Percentiles rank a stretch among this genome's conserved stretches.
Conservation (phyloP, 495 filamentous ascomycete species). For the Podospora appendiculata region DNA sequence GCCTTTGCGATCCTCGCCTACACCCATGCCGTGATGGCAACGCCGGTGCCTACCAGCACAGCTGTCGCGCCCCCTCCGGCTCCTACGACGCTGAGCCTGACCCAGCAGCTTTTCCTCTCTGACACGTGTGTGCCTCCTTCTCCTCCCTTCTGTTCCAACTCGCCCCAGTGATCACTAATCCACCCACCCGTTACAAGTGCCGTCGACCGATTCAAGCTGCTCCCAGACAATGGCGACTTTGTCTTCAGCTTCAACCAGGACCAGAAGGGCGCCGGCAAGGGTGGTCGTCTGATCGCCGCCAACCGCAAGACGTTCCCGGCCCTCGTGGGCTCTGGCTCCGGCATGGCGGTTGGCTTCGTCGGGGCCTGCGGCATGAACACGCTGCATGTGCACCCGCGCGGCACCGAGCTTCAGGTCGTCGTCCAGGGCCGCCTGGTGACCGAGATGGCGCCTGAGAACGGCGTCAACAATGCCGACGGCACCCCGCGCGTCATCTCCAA, state of each 20-base stretch:
- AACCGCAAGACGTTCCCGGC: constrained; percentile 34
- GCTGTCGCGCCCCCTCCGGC: neutral
- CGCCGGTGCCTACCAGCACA: neutral
- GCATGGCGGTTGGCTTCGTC: constrained; percentile 32
- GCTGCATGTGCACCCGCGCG: constrained; percentile 39
- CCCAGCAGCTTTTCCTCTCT: constrained; percentile 2
- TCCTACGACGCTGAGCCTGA: constrained; percentile 1
- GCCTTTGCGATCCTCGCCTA: constrained; percentile 19
- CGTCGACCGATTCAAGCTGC: constrained; percentile 20
- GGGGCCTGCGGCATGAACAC: constrained; percentile 37
- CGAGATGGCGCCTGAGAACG: constrained; percentile 45
- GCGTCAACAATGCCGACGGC: constrained; percentile 16
- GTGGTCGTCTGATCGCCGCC: constrained; percentile 29
- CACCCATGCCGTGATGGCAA: constrained; percentile 9
- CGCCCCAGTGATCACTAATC: neutral
- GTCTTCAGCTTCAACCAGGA: constrained; percentile 32
- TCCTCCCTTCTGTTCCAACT: neutral
- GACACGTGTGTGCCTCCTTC: constrained; percentile 7
- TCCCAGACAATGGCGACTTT: constrained; percentile 23
- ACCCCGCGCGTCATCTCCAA: constrained; percentile 26
- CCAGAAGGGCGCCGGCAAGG: constrained; percentile 18
- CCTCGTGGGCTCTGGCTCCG: constrained; percentile 26
- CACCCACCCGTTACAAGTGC: constrained; percentile 1
- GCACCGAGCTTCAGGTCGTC: constrained; percentile 34
- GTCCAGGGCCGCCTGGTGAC: constrained; percentile 36